Percentiles rank a stretch among this genome's conserved stretches.
phyloP scores from a whole-genome alignment of 2,329 filamentous ascomycete species.

The Ceratocystis destructans region DNA sequence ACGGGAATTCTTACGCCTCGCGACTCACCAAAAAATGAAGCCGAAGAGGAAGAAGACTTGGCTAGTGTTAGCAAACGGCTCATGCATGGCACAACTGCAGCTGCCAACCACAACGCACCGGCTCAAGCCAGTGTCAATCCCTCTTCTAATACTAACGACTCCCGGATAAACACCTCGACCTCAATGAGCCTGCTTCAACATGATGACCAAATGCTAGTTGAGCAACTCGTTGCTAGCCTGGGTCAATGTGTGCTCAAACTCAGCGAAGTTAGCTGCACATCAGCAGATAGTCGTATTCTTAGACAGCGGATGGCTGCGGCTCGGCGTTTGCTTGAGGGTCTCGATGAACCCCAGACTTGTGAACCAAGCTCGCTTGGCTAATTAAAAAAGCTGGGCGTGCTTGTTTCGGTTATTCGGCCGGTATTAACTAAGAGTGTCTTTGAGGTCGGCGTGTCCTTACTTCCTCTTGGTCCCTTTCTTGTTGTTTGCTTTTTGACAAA shows the following conservation, averaged over 20 bases:
- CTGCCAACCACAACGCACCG: neutral
- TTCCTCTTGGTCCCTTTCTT: neutral
- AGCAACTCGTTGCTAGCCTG: slow-evolving; percentile 45
- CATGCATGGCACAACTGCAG: slow-evolving; percentile 4
- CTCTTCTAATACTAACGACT: slow-evolving; percentile 29
- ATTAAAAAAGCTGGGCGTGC: neutral
- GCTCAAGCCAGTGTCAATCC: slow-evolving; percentile 28
- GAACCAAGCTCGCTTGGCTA: slow-evolving; percentile 1
- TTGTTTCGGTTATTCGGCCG: neutral
- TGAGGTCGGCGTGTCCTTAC: neutral
- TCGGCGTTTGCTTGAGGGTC: slow-evolving; percentile 56
- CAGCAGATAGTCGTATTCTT: slow-evolving; percentile 48
- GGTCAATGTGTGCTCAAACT: slow-evolving; percentile 47
- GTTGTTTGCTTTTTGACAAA: slow-evolving; percentile 15
- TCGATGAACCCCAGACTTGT: slow-evolving; percentile 32
- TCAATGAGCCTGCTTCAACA: slow-evolving; percentile 36
- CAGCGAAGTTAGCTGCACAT: slow-evolving; percentile 39
- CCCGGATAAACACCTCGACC: slow-evolving; percentile 20
- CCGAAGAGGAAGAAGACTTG: slow-evolving; percentile 35
- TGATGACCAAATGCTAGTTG: slow-evolving; percentile 47
- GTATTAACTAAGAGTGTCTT: neutral
- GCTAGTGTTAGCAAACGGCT: slow-evolving; percentile 11
- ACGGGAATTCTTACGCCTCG: slow-evolving; percentile 36
- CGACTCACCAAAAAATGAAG: slow-evolving; percentile 37
- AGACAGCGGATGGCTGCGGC: slow-evolving; percentile 63